Conservation (phyloP, 768 basidiomycete genomes). For the Hirschioporus abietinus region DNA sequence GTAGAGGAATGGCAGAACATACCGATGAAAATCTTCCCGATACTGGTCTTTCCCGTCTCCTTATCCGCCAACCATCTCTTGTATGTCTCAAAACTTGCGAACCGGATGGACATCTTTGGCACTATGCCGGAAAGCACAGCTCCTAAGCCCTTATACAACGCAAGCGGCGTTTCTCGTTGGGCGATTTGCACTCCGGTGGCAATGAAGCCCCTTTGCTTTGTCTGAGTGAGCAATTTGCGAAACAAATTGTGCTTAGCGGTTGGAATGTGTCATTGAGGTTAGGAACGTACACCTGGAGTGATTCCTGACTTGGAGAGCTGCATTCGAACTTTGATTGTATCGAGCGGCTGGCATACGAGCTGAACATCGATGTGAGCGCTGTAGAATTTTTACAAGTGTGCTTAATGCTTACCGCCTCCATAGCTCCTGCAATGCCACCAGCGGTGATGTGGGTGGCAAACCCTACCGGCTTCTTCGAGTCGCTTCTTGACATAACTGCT, state of each 20-base stretch:
- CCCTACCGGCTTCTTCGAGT: conserved; percentile 63
- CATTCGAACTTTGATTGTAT: conserved; percentile 99
- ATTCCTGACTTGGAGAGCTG: conserved; percentile 84
- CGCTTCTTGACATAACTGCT: conserved; percentile 3
- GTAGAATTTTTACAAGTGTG: conserved; percentile 15
- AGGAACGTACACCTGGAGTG: conserved; percentile 69
- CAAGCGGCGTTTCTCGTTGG: conserved; percentile 86
- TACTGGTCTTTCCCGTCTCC: conserved; percentile 71
- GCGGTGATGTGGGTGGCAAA: conserved; percentile 91
- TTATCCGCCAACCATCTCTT: conserved; percentile 75
- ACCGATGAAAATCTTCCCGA: conserved; percentile 86
- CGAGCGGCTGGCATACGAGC: conserved; percentile 87
- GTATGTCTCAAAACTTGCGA: conserved; percentile 96
- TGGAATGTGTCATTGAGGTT: not conserved
- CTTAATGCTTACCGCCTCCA: conserved; percentile 69
- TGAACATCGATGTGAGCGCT: conserved; percentile 22
- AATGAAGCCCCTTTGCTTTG: conserved; percentile 86
- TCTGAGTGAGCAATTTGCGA: conserved; percentile 47
- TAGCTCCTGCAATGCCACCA: conserved; percentile 89
- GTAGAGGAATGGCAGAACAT: conserved; percentile 20
- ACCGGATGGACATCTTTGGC: conserved; percentile 99
- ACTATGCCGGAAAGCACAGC: conserved; percentile 96
- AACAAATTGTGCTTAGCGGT: not conserved
- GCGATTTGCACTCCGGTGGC: conserved; percentile 89
- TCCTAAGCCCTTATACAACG: conserved; percentile 96